Conservation (phyloP, 1,284 basidiomycete genomes). For the Trichosporon faecale region DNA sequence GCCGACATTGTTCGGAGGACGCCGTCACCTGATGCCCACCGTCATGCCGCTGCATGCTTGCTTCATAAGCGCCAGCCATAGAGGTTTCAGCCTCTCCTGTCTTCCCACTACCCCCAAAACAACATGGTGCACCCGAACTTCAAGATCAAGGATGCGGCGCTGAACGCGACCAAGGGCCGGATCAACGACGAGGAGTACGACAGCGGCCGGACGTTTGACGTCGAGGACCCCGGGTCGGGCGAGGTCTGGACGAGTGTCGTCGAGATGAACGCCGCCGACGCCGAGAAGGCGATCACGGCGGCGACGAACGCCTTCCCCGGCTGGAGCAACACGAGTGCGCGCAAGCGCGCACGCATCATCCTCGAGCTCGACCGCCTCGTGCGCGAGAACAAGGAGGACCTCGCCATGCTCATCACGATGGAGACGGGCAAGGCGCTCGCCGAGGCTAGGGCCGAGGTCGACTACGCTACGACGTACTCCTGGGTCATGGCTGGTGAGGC, state of each 20-base stretch:
- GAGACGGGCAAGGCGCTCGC: slow-evolving; percentile 83
- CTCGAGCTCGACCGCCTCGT: slow-evolving; percentile 25
- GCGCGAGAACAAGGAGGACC: slow-evolving; percentile 29
- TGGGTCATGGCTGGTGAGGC: slow-evolving; percentile 62
- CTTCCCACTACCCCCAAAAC: not conserved
- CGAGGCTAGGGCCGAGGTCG: slow-evolving; percentile 73
- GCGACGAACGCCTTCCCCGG: slow-evolving; percentile 25
- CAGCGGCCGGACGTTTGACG: slow-evolving; percentile 18
- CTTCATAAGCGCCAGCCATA: not conserved
- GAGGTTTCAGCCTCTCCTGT: not conserved
- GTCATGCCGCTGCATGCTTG: not conserved
- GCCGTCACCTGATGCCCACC: slow-evolving; percentile 6
- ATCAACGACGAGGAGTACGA: slow-evolving; percentile 21
- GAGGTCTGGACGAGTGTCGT: slow-evolving; percentile 20
- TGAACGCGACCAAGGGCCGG: slow-evolving; percentile 23
- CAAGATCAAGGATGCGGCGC: slow-evolving; percentile 23
- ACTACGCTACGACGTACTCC: slow-evolving; percentile 53
- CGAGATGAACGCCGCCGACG: slow-evolving; percentile 23
- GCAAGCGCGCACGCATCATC: slow-evolving; percentile 27
- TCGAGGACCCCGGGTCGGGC: slow-evolving; percentile 24
- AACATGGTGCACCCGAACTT: slow-evolving; percentile 25
- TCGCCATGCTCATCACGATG: slow-evolving; percentile 26
- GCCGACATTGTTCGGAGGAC: not conserved
- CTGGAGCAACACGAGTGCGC: slow-evolving; percentile 15
- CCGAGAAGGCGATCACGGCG: slow-evolving; percentile 25